Percentiles rank a stretch among this genome's conserved stretches.
Evolutionary conservation across 2,329 filamentous ascomycete genomes (phyloP).

Genomic region (Aspergillus novofumigatus): DNA sequence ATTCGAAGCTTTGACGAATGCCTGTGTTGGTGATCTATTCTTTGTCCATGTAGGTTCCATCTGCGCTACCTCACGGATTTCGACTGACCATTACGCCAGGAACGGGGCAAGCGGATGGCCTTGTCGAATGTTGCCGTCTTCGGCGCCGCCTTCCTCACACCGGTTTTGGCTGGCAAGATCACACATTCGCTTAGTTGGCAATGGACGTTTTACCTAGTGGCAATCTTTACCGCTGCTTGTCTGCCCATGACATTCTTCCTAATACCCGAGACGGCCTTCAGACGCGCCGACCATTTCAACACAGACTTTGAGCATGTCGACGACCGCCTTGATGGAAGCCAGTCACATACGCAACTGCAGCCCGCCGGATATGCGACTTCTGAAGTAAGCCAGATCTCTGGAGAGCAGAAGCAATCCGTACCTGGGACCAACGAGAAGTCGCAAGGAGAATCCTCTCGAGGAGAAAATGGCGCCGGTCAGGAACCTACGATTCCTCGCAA

Average conservation of each 20-base stretch:
- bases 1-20: conserved; percentile 86
- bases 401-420: conserved; percentile 6
- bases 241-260: conserved; percentile 71
- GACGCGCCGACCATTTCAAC: conserved; percentile 63
- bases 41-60: conserved; percentile 67
- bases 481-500: conserved; percentile 41
- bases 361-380: conserved; percentile 1
- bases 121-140: conserved; percentile 68
- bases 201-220: conserved; percentile 85
- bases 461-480: conserved; percentile 4
- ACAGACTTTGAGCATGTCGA: conserved; percentile 56
- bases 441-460: background rate
- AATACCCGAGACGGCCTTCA: conserved; percentile 80
- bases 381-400: conserved; percentile 7
- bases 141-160: conserved; percentile 71
- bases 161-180: conserved; percentile 86
- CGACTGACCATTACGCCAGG: conserved; percentile 35
- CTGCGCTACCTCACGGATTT: background rate
- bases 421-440: background rate
- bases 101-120: conserved; percentile 83
- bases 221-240: conserved; percentile 72
- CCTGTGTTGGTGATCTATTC: conserved; percentile 83
- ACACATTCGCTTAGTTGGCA: conserved; percentile 71
- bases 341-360: conserved; percentile 9
- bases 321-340: conserved; percentile 11